Evolutionary conservation across 768 basidiomycete genomes (phyloP).

Genomic region (Lactarius trivialis): DNA sequence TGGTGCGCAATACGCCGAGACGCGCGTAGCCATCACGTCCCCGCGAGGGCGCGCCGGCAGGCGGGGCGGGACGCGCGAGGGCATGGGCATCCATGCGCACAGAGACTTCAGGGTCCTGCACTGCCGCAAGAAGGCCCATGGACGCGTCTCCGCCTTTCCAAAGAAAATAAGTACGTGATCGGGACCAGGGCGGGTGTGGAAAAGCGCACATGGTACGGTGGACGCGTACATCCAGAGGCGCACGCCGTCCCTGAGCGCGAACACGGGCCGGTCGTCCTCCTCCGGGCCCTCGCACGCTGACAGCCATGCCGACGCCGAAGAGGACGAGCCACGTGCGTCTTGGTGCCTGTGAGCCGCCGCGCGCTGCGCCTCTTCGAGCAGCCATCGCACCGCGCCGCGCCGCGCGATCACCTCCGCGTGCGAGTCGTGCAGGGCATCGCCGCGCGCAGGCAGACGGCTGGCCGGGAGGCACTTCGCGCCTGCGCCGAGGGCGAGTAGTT

Average conservation of each 20-base stretch:
- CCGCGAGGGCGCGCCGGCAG: slow-evolving; percentile 43
- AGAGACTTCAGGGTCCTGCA: slow-evolving; percentile 73
- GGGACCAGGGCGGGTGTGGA: not conserved
- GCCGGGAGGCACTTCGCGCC: slow-evolving; percentile 84
- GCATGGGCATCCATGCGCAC: slow-evolving; percentile 54
- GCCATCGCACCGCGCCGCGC: slow-evolving; percentile 71
- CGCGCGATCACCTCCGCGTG: slow-evolving; percentile 93
- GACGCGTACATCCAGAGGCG: slow-evolving; percentile 71
- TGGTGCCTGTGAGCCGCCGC: slow-evolving; percentile 6
- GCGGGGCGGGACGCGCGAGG: slow-evolving; percentile 29
- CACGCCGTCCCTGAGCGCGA: slow-evolving; percentile 41
- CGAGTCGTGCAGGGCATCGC: slow-evolving; percentile 80
- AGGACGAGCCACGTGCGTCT: slow-evolving; percentile 31
- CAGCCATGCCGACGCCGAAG: slow-evolving; percentile 40
- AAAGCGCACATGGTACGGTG: slow-evolving; percentile 48
- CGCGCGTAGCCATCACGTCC: slow-evolving; percentile 77
- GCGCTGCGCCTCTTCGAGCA: slow-evolving; percentile 61
- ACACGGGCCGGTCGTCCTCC: slow-evolving; percentile 33
- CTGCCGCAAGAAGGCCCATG: slow-evolving; percentile 63
- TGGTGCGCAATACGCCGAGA: slow-evolving; percentile 78
- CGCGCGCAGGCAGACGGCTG: slow-evolving; percentile 50
- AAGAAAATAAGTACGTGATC: not conserved
- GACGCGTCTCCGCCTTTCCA: slow-evolving; percentile 82
- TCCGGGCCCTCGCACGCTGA: slow-evolving; percentile 22
- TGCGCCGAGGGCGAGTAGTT: slow-evolving; percentile 67